These are phyloP conservation scores for Peronosclerospora sorghi DNA, from an alignment of 352 stramenopile species.

Conservation along the genomic window DNA sequence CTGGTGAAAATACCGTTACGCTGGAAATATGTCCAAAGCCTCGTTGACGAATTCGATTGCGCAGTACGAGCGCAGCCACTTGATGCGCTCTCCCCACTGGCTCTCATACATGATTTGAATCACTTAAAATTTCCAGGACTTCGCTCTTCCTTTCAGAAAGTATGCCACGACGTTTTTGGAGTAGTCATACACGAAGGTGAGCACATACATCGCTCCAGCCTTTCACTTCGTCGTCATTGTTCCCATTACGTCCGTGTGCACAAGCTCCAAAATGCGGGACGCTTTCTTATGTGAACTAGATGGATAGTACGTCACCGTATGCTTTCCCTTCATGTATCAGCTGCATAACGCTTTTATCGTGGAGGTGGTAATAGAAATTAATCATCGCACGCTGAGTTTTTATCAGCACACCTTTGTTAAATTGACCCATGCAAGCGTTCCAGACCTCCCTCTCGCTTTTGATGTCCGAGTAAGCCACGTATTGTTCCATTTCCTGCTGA, in stretches of 20 bases:
- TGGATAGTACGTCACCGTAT: background rate
- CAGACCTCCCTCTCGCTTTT: slow-evolving; percentile 12
- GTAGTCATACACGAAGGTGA: slow-evolving; percentile 8
- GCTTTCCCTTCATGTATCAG: slow-evolving; percentile 9
- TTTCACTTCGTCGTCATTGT: slow-evolving; percentile 6
- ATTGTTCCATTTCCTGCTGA: background rate
- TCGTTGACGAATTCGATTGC: slow-evolving; percentile 15
- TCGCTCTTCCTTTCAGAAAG: slow-evolving; percentile 11
- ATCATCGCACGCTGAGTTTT: slow-evolving; percentile 3
- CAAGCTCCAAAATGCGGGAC: background rate
- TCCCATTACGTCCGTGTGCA: too few species aligned
- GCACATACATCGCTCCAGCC: slow-evolving; percentile 3
- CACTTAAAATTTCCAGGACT: slow-evolving; percentile 1
- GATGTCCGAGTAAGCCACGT: background rate
- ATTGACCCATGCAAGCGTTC: too few species aligned
- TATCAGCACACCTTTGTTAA: background rate
- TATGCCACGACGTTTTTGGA: too few species aligned
- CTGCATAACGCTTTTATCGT: slow-evolving; percentile 2
- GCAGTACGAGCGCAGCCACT: slow-evolving; percentile 19
- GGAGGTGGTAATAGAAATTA: background rate
- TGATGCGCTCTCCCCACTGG: background rate
- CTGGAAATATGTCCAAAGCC: slow-evolving; percentile 1
- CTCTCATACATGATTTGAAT: background rate
- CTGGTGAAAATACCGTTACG: slow-evolving; percentile 18
- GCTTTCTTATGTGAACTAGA: slow-evolving; percentile 1